These are phyloP conservation scores for Tricholoma sp. DNA, from an alignment of 768 basidiomycete genomes.

Conservation along the genomic window DNA sequence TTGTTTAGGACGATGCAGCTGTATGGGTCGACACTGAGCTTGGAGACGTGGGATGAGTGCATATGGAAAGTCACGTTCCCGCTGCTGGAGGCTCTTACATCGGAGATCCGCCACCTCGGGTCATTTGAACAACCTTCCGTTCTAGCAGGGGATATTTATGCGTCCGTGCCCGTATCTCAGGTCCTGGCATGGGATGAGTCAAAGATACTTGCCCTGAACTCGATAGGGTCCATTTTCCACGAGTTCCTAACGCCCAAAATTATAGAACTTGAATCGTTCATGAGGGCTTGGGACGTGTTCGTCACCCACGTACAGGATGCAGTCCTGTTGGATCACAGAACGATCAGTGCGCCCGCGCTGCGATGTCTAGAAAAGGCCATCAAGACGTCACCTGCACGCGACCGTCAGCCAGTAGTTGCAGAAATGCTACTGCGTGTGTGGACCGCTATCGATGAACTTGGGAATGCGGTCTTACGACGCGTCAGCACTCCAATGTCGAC, in stretches of 20 bases:
- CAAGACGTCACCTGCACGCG: slow-evolving; percentile 46
- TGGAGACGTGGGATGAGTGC: slow-evolving; percentile 84
- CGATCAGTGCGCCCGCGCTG: slow-evolving; percentile 78
- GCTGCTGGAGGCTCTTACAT: slow-evolving; percentile 65
- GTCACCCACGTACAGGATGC: slow-evolving; percentile 67
- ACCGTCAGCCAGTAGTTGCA: slow-evolving; percentile 36
- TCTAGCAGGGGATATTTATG: not conserved
- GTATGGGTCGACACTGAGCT: slow-evolving; percentile 81
- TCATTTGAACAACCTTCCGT: slow-evolving; percentile 8
- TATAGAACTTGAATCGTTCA: slow-evolving; percentile 65
- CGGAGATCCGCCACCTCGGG: slow-evolving; percentile 44
- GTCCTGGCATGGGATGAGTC: slow-evolving; percentile 79
- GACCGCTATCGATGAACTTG: slow-evolving; percentile 64
- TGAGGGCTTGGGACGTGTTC: slow-evolving; percentile 69
- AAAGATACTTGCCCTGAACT: slow-evolving; percentile 78
- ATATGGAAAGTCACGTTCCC: slow-evolving; percentile 92
- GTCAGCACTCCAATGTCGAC: slow-evolving; percentile 15
- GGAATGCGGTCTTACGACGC: slow-evolving; percentile 40
- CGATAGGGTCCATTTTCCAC: slow-evolving; percentile 77
- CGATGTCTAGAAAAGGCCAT: slow-evolving; percentile 80
- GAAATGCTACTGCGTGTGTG: slow-evolving; percentile 61
- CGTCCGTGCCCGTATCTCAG: slow-evolving; percentile 11
- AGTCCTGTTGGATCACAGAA: slow-evolving; percentile 61
- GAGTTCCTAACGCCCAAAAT: slow-evolving; percentile 76
- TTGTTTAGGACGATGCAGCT: slow-evolving; percentile 91